Percentiles rank a stretch among this genome's conserved stretches.
Evolutionary conservation across 768 basidiomycete species (phyloP).

Genomic region (Xerocomus spinulosus): DNA sequence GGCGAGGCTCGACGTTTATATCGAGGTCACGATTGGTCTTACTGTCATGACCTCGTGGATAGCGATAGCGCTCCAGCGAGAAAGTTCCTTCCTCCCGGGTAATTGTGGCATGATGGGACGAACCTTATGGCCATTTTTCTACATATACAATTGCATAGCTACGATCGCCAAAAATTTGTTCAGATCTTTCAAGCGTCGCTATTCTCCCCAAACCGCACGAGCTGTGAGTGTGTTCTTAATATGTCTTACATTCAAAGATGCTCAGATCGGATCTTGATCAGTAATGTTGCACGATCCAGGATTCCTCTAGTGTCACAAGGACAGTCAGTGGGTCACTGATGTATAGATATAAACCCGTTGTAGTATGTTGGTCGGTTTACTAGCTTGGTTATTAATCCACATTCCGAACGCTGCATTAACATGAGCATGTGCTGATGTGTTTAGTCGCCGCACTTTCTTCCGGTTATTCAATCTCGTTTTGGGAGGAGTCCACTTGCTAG

Average conservation of each 20-base stretch:
- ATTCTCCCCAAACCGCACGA: background rate
- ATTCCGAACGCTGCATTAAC: background rate
- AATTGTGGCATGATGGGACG: slow-evolving; percentile 2
- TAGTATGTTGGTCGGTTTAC: background rate
- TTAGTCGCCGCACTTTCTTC: background rate
- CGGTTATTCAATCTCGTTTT: background rate
- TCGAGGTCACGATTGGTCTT: slow-evolving; percentile 41
- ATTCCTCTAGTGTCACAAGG: background rate
- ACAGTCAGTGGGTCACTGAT: background rate
- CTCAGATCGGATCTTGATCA: slow-evolving; percentile 4
- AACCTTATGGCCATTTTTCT: slow-evolving; percentile 21
- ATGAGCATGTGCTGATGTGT: background rate
- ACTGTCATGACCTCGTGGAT: slow-evolving; percentile 54
- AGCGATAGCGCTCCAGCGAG: slow-evolving; percentile 46
- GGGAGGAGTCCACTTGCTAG: background rate
- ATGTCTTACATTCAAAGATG: background rate
- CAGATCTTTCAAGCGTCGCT: background rate
- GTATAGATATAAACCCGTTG: background rate
- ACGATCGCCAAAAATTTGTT: background rate
- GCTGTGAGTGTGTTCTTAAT: slow-evolving; percentile 6
- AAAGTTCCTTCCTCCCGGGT: slow-evolving; percentile 14
- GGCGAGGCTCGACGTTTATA: slow-evolving; percentile 34
- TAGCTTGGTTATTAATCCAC: background rate
- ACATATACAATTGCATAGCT: slow-evolving; percentile 2
- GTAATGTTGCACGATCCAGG: background rate